Evolutionary conservation across 2,329 filamentous ascomycete species (phyloP).

Genomic region (Macroventuria anomochaeta): DNA sequence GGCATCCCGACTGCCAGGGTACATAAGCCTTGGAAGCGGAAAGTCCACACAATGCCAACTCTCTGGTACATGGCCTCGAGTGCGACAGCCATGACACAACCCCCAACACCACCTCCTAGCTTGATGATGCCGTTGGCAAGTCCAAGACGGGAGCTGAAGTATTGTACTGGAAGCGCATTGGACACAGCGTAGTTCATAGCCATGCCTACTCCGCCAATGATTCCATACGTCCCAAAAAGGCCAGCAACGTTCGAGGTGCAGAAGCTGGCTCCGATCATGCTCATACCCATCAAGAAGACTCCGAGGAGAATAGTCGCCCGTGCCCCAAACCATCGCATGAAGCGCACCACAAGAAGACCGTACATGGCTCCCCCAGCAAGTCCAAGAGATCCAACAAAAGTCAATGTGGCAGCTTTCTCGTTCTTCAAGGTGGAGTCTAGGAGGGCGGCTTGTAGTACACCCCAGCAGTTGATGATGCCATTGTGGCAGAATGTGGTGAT

Average conservation of each 20-base stretch:
- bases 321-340: constrained; percentile 60
- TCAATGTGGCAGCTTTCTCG: constrained; percentile 58
- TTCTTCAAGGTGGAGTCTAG: constrained; percentile 55
- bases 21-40: constrained; percentile 32
- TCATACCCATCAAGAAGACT: constrained; percentile 58
- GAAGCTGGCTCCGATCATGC: constrained; percentile 59
- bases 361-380: constrained; percentile 59
- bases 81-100: constrained; percentile 31
- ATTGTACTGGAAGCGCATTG: constrained; percentile 35
- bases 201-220: constrained; percentile 55
- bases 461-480: constrained; percentile 65
- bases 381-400: constrained; percentile 64
- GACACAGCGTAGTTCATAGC: constrained; percentile 32
- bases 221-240: constrained; percentile 57
- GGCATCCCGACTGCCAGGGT: constrained; percentile 33
- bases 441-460: constrained; percentile 65
- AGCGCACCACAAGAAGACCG: constrained; percentile 59
- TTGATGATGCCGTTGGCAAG: constrained; percentile 41
- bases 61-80: constrained; percentile 32
- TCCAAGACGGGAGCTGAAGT: constrained; percentile 34
- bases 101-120: constrained; percentile 37
- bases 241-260: constrained; percentile 35
- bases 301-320: constrained; percentile 57
- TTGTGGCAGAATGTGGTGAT: constrained; percentile 59
- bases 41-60: constrained; percentile 37